These are phyloP conservation scores for Heliamphora pulchella DNA, from an alignment of 179 eudicot genomes.

Conservation along the genomic window DNA sequence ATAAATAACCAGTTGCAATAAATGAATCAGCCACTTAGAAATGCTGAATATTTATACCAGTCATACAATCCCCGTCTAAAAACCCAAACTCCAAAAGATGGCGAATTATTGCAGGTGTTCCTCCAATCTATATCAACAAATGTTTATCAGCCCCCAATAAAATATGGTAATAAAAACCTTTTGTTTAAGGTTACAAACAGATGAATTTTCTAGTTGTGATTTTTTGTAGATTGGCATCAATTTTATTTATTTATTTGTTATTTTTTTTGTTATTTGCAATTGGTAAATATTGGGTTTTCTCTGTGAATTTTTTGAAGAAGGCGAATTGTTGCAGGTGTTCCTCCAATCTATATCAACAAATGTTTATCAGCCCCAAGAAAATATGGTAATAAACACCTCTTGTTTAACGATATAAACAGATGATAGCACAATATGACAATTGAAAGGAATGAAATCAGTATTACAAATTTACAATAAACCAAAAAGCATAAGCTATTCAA, in stretches of 20 bases:
- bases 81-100: slow-evolving; percentile 72
- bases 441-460: too few relatives aligned
- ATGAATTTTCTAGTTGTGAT: too few relatives aligned
- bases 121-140: slow-evolving; percentile 65
- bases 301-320: too few relatives aligned
- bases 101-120: slow-evolving; percentile 88
- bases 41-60: slow-evolving; percentile 42
- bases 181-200: neutral
- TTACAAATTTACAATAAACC: neutral
- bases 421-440: neutral
- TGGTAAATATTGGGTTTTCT: too few relatives aligned
- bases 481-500: slow-evolving; percentile 2
- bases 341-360: slow-evolving; percentile 65
- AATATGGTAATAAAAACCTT: neutral
- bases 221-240: too few relatives aligned
- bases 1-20: neutral
- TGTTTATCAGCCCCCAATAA: neutral
- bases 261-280: too few relatives aligned
- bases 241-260: too few relatives aligned
- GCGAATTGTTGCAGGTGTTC: slow-evolving; percentile 88
- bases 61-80: slow-evolving; percentile 89
- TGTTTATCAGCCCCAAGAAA: neutral
- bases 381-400: neutral
- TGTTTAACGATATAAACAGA: neutral
- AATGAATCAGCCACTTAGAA: neutral